Conservation (phyloP, 441 rosid genomes). For the Corymbia citriodora region DNA sequence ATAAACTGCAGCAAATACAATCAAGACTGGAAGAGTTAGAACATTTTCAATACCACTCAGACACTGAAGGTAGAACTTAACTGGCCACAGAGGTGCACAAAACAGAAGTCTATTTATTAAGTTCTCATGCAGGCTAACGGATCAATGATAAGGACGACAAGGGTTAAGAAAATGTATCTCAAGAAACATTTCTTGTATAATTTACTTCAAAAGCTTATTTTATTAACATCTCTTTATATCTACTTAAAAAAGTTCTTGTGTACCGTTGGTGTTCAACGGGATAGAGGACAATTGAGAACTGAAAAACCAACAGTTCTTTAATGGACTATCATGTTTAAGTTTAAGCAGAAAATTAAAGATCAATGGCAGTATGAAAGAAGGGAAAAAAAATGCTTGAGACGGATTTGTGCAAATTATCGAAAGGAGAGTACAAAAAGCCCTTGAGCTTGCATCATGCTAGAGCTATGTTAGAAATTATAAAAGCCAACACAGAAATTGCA, state of each 20-base stretch:
- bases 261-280: background rate
- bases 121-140: background rate
- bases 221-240: background rate
- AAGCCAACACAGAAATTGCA: background rate
- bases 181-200: background rate
- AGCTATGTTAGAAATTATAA: background rate
- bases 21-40: background rate
- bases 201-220: background rate
- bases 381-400: background rate
- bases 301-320: background rate
- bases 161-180: background rate
- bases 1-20: background rate
- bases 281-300: background rate
- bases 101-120: background rate
- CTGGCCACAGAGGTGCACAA: background rate
- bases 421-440: background rate
- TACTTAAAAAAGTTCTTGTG: background rate
- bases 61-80: background rate
- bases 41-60: background rate
- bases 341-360: background rate
- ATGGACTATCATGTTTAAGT: background rate
- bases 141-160: background rate
- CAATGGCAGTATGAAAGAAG: background rate
- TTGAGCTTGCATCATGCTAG: background rate
- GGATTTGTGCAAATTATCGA: background rate